Conservation (phyloP, 2,329 filamentous ascomycete genomes). For the Fusarium lyarnte region DNA sequence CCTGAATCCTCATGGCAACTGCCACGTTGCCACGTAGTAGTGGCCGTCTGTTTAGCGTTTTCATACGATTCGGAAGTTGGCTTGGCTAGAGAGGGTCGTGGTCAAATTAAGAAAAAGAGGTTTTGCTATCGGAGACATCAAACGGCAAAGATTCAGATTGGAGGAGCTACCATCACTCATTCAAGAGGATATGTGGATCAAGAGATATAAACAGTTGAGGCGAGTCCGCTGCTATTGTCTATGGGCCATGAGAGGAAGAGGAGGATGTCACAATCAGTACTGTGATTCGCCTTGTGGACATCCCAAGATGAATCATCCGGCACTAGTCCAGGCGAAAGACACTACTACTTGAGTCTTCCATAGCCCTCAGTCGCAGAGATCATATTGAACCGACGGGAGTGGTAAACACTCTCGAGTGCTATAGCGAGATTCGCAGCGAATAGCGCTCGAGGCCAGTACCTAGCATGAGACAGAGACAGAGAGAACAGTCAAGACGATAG, state of each 20-base stretch:
- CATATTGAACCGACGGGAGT: slow-evolving; percentile 53
- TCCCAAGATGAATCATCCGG: slow-evolving; percentile 43
- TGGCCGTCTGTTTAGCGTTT: slow-evolving; percentile 34
- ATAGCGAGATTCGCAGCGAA: slow-evolving; percentile 66
- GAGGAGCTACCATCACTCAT: slow-evolving; percentile 36
- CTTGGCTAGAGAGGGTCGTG: slow-evolving; percentile 43
- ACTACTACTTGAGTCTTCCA: slow-evolving; percentile 50
- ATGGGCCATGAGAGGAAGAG: slow-evolving; percentile 39
- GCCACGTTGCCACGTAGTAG: slow-evolving; percentile 29
- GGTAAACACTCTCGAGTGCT: slow-evolving; percentile 55
- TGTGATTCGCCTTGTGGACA: slow-evolving; percentile 44
- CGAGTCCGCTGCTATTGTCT: slow-evolving; percentile 30
- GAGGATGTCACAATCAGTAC: slow-evolving; percentile 40
- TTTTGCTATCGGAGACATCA: slow-evolving; percentile 37
- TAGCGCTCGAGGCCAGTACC: slow-evolving; percentile 71
- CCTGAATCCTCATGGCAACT: slow-evolving; percentile 34
- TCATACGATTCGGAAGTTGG: slow-evolving; percentile 38
- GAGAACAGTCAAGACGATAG: slow-evolving; percentile 72
- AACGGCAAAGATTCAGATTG: slow-evolving; percentile 38
- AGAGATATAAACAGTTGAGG: slow-evolving; percentile 38
- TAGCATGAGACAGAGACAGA: slow-evolving; percentile 62
- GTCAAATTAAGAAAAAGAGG: slow-evolving; percentile 41
- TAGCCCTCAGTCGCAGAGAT: slow-evolving; percentile 60
- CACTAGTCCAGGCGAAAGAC: slow-evolving; percentile 48
- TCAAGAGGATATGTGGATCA: slow-evolving; percentile 38